Evolutionary conservation across 2,329 filamentous ascomycete species (phyloP).

Genomic region (Endocalyx cinctus): DNA sequence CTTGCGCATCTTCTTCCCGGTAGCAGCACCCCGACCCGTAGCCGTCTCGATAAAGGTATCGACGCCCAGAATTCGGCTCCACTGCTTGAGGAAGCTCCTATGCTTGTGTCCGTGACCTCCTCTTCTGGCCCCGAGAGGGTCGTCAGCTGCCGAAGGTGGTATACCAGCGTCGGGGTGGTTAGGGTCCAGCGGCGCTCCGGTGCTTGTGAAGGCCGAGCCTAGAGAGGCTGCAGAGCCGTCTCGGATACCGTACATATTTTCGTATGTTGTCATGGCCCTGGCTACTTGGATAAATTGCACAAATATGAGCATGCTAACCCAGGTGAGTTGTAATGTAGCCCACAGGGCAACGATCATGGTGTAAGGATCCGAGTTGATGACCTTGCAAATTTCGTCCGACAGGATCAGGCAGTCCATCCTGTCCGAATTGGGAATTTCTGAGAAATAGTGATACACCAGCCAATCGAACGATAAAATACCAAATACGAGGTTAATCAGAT

Average conservation of each 20-base stretch:
- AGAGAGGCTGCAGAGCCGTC: slow-evolving; percentile 51
- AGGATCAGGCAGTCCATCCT: slow-evolving; percentile 67
- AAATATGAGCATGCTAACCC: slow-evolving; percentile 95
- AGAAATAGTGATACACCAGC: slow-evolving; percentile 68
- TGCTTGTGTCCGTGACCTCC: slow-evolving; percentile 46
- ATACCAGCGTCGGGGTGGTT: slow-evolving; percentile 57
- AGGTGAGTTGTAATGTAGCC: slow-evolving; percentile 79
- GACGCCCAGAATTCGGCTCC: slow-evolving; percentile 80
- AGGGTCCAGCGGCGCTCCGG: slow-evolving; percentile 66
- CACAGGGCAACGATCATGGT: slow-evolving; percentile 76
- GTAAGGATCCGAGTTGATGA: slow-evolving; percentile 78
- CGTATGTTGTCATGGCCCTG: slow-evolving; percentile 89
- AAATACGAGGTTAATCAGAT: slow-evolving; percentile 71
- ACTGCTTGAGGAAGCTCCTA: slow-evolving; percentile 68
- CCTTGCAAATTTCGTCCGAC: slow-evolving; percentile 66
- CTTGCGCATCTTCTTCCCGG: slow-evolving; percentile 44
- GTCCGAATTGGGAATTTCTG: slow-evolving; percentile 48
- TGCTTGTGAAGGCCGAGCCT: slow-evolving; percentile 72
- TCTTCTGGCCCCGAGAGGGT: slow-evolving; percentile 32
- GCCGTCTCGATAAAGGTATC: slow-evolving; percentile 94
- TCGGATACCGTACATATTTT: slow-evolving; percentile 84
- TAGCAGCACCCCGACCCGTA: slow-evolving; percentile 71
- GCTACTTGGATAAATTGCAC: slow-evolving; percentile 93
- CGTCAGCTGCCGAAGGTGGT: slow-evolving; percentile 37
- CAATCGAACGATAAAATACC: slow-evolving; percentile 71